A percentile compares a stretch with the other conserved stretches of the same genome.
phyloP scores from a whole-genome alignment of 495 filamentous ascomycete species.

The Sordaria brevicollis region DNA sequence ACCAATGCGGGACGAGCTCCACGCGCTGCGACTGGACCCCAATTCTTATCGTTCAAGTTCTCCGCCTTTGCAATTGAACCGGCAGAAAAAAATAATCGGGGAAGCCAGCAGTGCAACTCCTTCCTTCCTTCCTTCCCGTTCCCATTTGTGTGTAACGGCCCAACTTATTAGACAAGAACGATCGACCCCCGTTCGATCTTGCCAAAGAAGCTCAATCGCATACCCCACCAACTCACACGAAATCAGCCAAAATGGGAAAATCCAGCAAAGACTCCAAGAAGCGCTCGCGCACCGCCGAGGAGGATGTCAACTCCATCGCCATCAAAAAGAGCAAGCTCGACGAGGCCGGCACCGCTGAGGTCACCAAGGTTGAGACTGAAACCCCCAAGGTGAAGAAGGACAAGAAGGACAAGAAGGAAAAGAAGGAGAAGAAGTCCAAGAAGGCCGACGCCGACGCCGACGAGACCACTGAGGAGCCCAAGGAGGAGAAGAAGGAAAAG shows the following conservation, averaged over 20 bases:
- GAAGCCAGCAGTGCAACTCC: not conserved
- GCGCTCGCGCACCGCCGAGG: conserved; percentile 20
- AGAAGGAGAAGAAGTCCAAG: conserved; percentile 23
- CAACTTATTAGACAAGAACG: not conserved
- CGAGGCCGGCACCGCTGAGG: conserved; percentile 23
- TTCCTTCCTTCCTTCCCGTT: not conserved
- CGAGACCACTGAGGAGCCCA: conserved; percentile 15
- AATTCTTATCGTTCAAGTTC: not conserved
- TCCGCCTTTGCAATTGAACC: not conserved
- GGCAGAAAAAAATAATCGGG: not conserved
- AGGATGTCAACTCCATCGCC: conserved; percentile 14
- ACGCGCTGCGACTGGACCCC: not conserved
- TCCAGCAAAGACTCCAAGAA: conserved; percentile 17
- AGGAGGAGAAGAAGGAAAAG: conserved; percentile 15
- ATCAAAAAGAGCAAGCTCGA: conserved; percentile 28
- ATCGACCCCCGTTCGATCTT: not conserved
- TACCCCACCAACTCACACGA: not conserved
- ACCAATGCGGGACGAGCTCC: not conserved
- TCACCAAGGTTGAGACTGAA: conserved; percentile 30
- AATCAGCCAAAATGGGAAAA: conserved; percentile 13
- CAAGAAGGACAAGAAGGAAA: conserved; percentile 39
- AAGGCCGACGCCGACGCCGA: no score
- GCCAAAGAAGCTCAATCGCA: not conserved
- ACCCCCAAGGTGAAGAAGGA: conserved; percentile 22
- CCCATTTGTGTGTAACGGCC: not conserved